Base-by-base conservation (phyloP, 2,329 filamentous ascomycete species). In the Drechslerella coelobrocha region DNA sequence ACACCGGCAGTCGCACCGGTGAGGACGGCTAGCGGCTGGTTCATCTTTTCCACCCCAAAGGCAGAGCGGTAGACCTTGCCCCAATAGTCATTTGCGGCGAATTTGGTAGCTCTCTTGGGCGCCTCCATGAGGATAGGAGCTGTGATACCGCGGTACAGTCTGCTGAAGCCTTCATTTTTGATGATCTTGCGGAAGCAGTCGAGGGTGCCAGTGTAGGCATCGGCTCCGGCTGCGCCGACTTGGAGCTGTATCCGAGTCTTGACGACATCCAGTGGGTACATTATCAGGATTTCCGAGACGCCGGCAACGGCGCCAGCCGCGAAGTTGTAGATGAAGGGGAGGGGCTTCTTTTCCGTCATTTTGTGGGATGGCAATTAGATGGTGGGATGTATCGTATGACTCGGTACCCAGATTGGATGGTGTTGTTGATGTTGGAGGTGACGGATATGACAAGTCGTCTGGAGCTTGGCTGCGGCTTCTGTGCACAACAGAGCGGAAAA, bases 151-250 rank as follows among this genome's bases (percentile, higher is more conserved):
- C 94, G 91, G 83, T 99, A 99, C 72, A 99, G 84, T 75, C 93
- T 88, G 73, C 91, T 83, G 74, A 86, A 95, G 91, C 94, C 94
- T 83, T 99, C 94, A 79, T 95, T 89, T 81, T 86, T 89, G 80
- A 99, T 86, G 78, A 99, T 99, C 86, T 99, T 99, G 78, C 86
- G 85, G 84, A 99, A 96, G 84, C 93, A 97, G 81, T 99, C 94
- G 68, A 97, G 78, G 92, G 97, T 99, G 84, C 94, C 91, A 82
- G 86, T 96, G 85, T 99, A 97, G 76, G 85, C 83, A 77, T 97
- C 94, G 74, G 88, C 88, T 68, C 91, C 91, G 9, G 79, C 75
- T 21, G 83, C 82, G 45, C 88, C 89, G 59, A 89, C 89, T 82
- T 97, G 92, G 63, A 97, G 84, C 81, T 97, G 92, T 79, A 96